A percentile compares a stretch with the other conserved stretches of the same genome.
Evolutionary conservation across 345 rosid species (phyloP).

Genomic region (Salix purpurea): DNA sequence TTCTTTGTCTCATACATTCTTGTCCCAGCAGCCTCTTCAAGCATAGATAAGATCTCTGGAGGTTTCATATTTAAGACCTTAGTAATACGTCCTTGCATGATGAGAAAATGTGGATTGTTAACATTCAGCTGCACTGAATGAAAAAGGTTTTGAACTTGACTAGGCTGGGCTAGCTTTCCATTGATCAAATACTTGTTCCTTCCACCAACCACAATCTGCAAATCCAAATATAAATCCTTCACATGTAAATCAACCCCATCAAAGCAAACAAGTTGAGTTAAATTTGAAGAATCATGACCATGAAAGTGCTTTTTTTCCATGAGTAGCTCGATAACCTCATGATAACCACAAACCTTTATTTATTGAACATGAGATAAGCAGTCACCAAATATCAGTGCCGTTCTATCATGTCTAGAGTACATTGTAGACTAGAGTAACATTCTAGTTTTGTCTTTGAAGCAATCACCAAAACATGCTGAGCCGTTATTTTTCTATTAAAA

Average conservation of each 20-base stretch:
- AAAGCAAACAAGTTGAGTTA: background rate
- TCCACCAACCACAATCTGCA: slow-evolving; percentile 90
- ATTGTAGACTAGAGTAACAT: background rate
- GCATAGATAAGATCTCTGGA: slow-evolving; percentile 94
- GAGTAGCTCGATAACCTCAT: background rate
- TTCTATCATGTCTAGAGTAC: background rate
- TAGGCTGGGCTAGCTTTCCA: slow-evolving; percentile 74
- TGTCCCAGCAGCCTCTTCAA: slow-evolving; percentile 99
- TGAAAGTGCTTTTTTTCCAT: background rate
- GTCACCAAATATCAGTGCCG: background rate
- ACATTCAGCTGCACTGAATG: slow-evolving; percentile 98
- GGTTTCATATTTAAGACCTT: slow-evolving; percentile 98
- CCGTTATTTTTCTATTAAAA: too few species aligned
- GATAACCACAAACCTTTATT: background rate
- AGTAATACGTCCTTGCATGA: slow-evolving; percentile 99
- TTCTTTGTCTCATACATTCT: slow-evolving; percentile 98
- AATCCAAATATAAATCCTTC: background rate
- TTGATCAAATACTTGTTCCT: slow-evolving; percentile 78
- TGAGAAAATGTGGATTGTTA: slow-evolving; percentile 95
- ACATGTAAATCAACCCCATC: background rate
- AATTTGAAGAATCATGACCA: background rate
- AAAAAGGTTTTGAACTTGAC: slow-evolving; percentile 88
- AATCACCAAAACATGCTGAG: background rate
- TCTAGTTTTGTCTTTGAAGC: background rate
- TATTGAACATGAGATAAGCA: too few species aligned